Conservation (phyloP, 805 yeast genomes). For the Metschnikowia aberdeeniae region DNA sequence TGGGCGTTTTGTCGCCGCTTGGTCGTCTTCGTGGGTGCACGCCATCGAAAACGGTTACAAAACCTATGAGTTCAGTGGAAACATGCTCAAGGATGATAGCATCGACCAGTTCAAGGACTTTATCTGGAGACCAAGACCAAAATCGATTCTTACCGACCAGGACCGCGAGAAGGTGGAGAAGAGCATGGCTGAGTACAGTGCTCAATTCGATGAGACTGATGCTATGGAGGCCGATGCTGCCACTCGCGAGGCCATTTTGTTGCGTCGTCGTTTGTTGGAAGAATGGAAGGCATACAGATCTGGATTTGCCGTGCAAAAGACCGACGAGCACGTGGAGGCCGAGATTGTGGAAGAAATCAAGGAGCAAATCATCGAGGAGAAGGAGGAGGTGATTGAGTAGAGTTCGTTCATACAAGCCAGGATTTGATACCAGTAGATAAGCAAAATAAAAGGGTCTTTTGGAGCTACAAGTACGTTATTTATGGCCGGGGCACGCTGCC, state of each 20-base stretch:
- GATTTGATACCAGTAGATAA: too few relatives aligned
- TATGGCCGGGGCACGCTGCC: too few relatives aligned
- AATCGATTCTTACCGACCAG: constrained; percentile 63
- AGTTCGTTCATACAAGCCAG: background rate
- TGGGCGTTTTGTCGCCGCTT: constrained; percentile 83
- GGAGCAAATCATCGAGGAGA: constrained; percentile 49
- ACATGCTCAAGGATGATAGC: constrained; percentile 65
- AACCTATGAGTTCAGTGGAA: constrained; percentile 81
- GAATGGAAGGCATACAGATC: constrained; percentile 85
- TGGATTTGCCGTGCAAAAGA: constrained; percentile 27
- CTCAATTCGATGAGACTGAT: constrained; percentile 91
- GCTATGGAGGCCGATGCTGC: constrained; percentile 95
- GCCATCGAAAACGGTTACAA: constrained; percentile 87
- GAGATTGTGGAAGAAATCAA: constrained; percentile 54
- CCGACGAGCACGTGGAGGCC: constrained; percentile 47
- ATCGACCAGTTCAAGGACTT: constrained; percentile 84
- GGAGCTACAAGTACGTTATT: too few relatives aligned
- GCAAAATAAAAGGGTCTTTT: too few relatives aligned
- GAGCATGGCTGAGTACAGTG: constrained; percentile 83
- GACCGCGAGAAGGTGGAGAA: constrained; percentile 88
- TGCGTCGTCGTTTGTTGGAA: constrained; percentile 73
- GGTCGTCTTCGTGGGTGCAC: constrained; percentile 85
- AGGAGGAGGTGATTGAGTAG: constrained; percentile 62
- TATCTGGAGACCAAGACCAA: constrained; percentile 97
- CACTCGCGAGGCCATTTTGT: constrained; percentile 80